These are phyloP conservation scores for Fagopyrum homotropicum DNA, from an alignment of 148 eudicot species.

Conservation along the genomic window DNA sequence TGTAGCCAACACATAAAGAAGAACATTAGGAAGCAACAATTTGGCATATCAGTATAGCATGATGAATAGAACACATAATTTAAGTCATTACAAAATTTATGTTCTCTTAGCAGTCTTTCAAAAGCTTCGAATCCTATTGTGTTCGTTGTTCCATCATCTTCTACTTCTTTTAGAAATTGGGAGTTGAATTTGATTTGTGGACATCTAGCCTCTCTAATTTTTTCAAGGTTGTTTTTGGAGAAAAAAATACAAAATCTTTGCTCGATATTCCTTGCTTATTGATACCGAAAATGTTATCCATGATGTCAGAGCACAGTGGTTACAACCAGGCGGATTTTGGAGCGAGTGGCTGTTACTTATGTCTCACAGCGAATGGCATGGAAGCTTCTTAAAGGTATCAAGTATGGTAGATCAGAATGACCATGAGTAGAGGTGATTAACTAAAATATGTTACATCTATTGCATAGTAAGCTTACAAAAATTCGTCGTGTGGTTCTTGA, in stretches of 20 bases:
- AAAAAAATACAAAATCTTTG: background rate
- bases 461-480: background rate
- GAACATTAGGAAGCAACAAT: background rate
- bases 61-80: background rate
- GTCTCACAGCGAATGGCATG: conserved; percentile 86
- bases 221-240: background rate
- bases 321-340: conserved; percentile 85
- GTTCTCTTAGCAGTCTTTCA: background rate
- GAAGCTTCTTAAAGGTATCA: conserved; percentile 96
- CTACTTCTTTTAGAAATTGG: background rate
- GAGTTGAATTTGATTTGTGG: background rate
- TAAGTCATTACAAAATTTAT: background rate
- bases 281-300: background rate
- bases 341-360: conserved; percentile 74
- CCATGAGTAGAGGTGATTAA: background rate
- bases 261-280: background rate
- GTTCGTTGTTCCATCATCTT: background rate
- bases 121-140: background rate
- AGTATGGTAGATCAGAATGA: background rate
- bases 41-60: background rate
- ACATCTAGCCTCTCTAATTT: too few species aligned
- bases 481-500: background rate
- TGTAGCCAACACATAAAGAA: too few species aligned
- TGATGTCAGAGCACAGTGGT: conserved; percentile 55
- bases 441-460: background rate